Evolutionary conservation across 1,139 yeast genomes (phyloP).

Genomic region (Protomyces pachydermus): DNA sequence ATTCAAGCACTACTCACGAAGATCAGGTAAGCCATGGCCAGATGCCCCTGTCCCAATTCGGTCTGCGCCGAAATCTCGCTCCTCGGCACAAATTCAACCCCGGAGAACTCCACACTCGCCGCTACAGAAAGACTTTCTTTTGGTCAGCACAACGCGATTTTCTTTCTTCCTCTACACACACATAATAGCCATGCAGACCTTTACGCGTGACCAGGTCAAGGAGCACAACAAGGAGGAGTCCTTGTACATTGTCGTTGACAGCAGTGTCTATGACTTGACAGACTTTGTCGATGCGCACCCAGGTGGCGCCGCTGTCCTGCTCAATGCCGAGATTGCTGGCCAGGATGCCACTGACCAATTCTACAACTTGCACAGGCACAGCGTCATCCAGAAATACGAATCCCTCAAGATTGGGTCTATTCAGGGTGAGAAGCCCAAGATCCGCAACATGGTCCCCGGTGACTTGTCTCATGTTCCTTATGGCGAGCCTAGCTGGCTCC

Average conservation of each 20-base stretch:
- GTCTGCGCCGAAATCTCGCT: background rate
- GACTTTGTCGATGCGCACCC: constrained; percentile 91
- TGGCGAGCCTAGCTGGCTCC: constrained; percentile 45
- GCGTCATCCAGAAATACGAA: constrained; percentile 15
- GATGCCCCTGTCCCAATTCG: background rate
- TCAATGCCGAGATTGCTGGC: constrained; percentile 71
- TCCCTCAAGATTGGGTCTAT: constrained; percentile 19
- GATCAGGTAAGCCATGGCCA: too few relatives aligned
- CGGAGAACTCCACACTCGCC: background rate
- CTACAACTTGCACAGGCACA: constrained; percentile 20
- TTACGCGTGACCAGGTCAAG: constrained; percentile 20
- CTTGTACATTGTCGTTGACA: constrained; percentile 24
- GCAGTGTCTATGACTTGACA: constrained; percentile 72
- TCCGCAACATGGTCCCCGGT: constrained; percentile 34
- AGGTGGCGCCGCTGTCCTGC: constrained; percentile 94
- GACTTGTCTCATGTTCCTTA: constrained; percentile 41
- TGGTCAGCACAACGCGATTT: background rate
- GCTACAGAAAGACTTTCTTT: background rate
- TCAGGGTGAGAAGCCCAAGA: constrained; percentile 14
- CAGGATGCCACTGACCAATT: constrained; percentile 24
- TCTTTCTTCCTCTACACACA: background rate
- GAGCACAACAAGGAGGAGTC: constrained; percentile 25
- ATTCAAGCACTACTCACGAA: too few relatives aligned
- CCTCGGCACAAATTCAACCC: background rate
- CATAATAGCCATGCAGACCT: background rate